Evolutionary conservation across 2,329 filamentous ascomycete genomes (phyloP).

Genomic region (Metarhizium brunneum): DNA sequence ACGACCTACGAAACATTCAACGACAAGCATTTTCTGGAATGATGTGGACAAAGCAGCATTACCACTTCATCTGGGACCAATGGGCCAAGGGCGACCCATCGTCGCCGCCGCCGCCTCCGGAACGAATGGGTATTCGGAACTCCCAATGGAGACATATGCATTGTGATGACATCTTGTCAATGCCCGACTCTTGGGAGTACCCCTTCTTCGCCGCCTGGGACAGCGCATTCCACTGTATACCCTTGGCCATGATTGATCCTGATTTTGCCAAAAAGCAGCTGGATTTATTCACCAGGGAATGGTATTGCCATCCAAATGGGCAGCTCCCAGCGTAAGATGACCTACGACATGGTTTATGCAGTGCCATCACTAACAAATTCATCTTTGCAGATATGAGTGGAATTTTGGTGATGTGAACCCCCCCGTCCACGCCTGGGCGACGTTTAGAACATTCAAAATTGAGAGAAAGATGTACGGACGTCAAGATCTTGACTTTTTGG

Average conservation of each 20-base stretch:
- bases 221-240: conserved; percentile 93
- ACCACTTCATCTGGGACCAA: conserved; percentile 94
- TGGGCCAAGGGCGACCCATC: conserved; percentile 92
- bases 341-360: not conserved
- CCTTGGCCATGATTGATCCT: conserved; percentile 92
- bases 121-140: conserved; percentile 75
- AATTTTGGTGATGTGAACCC: conserved; percentile 97
- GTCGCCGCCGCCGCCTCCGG: conserved; percentile 75
- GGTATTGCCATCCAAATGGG: conserved; percentile 98
- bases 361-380: conserved; percentile 6
- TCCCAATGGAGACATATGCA: conserved; percentile 90
- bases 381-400: conserved; percentile 65
- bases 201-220: conserved; percentile 98
- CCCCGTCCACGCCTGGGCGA: conserved; percentile 91
- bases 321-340: conserved; percentile 71
- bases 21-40: conserved; percentile 90
- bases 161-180: conserved; percentile 89
- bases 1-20: conserved; percentile 91
- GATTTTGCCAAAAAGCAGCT: conserved; percentile 98
- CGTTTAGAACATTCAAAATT: conserved; percentile 95
- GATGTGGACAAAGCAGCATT: conserved; percentile 98
- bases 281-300: conserved; percentile 90
- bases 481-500: conserved; percentile 89
- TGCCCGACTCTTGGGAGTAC: conserved; percentile 99
- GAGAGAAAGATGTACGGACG: conserved; percentile 94